Evolutionary conservation across 352 stramenopile species (phyloP).

Genomic region (Lagenidium giganteum): DNA sequence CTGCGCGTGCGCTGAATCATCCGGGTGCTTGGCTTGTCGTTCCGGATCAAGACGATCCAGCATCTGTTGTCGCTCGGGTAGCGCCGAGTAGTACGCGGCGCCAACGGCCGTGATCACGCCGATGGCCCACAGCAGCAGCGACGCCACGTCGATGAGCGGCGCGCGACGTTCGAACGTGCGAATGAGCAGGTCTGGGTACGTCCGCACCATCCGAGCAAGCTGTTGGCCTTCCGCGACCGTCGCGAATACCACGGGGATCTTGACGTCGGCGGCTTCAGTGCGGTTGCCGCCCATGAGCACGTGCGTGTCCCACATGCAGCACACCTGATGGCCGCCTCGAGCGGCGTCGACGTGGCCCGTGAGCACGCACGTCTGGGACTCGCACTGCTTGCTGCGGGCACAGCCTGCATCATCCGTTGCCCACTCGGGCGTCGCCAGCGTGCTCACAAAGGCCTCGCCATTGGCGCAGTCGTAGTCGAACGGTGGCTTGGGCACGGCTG

Average conservation of each 20-base stretch:
- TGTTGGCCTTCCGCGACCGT: conserved; percentile 52
- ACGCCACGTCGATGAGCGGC: conserved; percentile 51
- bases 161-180: conserved; percentile 39
- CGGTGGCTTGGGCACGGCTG: conserved; percentile 19
- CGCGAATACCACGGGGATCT: conserved; percentile 64
- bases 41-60: conserved; percentile 14
- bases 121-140: conserved; percentile 54
- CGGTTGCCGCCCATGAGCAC: conserved; percentile 71
- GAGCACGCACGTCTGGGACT: conserved; percentile 49
- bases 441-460: conserved; percentile 48
- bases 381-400: conserved; percentile 22
- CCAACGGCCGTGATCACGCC: conserved; percentile 51
- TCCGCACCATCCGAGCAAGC: conserved; percentile 27
- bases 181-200: conserved; percentile 35
- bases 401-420: conserved; percentile 37
- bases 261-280: conserved; percentile 28
- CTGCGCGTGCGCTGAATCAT: conserved; percentile 7
- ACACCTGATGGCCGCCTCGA: conserved; percentile 38
- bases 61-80: conserved; percentile 15
- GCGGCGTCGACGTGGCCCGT: conserved; percentile 29
- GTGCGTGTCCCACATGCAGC: conserved; percentile 76
- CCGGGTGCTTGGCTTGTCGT: conserved; percentile 17
- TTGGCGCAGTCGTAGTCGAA: conserved; percentile 72
- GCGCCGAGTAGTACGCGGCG: conserved; percentile 60
- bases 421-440: conserved; percentile 36